Evolutionary conservation across 2,329 filamentous ascomycete species (phyloP).

Genomic region (Diaporthe vaccinii): DNA sequence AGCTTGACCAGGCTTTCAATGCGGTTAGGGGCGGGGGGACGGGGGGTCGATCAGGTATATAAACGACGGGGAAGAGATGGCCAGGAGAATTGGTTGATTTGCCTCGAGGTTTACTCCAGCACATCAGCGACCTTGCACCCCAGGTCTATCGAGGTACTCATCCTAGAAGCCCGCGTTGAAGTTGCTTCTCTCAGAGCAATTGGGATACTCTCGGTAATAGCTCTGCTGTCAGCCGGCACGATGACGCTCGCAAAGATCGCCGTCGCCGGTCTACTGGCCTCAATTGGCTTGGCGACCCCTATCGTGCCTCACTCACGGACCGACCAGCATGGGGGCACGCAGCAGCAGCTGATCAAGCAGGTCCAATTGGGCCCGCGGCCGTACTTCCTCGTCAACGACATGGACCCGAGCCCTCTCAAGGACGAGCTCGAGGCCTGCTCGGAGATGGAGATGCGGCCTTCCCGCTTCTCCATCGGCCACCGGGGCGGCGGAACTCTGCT

Average conservation of each 20-base stretch:
- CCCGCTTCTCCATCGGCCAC: constrained; percentile 72
- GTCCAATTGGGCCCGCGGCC: constrained; percentile 75
- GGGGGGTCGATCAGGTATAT: neutral
- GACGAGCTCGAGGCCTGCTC: constrained; percentile 70
- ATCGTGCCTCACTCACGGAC: constrained; percentile 20
- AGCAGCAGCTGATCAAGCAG: constrained; percentile 54
- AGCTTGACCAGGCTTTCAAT: constrained; percentile 1
- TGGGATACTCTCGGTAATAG: constrained; percentile 7
- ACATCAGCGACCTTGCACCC: neutral
- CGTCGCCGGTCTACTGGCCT: constrained; percentile 17
- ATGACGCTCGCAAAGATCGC: constrained; percentile 15
- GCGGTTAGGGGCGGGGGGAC: neutral
- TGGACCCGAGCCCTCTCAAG: constrained; percentile 73
- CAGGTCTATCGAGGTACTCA: neutral
- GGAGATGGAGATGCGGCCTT: constrained; percentile 65
- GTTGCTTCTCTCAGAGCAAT: neutral
- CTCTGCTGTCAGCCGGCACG: neutral
- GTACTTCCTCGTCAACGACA: constrained; percentile 73
- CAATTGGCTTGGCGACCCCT: constrained; percentile 8
- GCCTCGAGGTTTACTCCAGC: neutral
- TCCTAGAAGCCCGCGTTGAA: neutral
- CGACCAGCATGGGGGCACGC: neutral
- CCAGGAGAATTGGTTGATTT: neutral
- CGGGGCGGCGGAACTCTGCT: constrained; percentile 73
- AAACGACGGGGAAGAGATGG: neutral